Evolutionary conservation across 1,139 yeast species (phyloP).

Genomic region (Debaryomyces udenii): DNA sequence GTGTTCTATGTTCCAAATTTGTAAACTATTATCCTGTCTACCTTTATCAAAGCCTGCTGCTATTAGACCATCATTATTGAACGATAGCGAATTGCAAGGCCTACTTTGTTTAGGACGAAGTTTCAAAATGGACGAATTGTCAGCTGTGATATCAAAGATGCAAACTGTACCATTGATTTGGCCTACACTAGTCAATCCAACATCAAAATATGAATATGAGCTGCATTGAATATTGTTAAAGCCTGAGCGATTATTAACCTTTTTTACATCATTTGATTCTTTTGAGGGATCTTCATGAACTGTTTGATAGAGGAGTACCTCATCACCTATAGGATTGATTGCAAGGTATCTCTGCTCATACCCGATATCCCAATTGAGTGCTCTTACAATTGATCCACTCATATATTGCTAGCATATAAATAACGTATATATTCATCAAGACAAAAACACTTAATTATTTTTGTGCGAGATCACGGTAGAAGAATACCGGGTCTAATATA

Average conservation of each 20-base stretch:
- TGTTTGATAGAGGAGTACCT: slow-evolving; percentile 62
- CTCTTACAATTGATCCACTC: slow-evolving; percentile 60
- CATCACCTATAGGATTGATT: slow-evolving; percentile 70
- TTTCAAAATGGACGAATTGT: slow-evolving; percentile 42
- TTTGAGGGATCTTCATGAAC: slow-evolving; percentile 40
- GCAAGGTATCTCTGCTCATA: slow-evolving; percentile 62
- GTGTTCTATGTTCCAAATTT: slow-evolving; percentile 79
- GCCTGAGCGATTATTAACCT: slow-evolving; percentile 58
- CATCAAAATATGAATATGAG: slow-evolving; percentile 58
- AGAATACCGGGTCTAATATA: not conserved
- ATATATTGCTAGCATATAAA: slow-evolving; percentile 21
- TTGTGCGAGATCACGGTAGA: too few species aligned
- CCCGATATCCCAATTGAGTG: slow-evolving; percentile 61
- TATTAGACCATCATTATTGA: slow-evolving; percentile 63
- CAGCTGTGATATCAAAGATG: slow-evolving; percentile 58
- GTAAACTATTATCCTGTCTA: slow-evolving; percentile 75
- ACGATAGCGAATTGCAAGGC: slow-evolving; percentile 75
- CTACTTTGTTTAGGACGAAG: slow-evolving; percentile 70
- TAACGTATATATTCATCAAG: too few species aligned
- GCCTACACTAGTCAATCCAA: slow-evolving; percentile 73
- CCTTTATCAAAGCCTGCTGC: slow-evolving; percentile 85
- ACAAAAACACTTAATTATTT: too few species aligned
- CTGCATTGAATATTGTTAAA: slow-evolving; percentile 74
- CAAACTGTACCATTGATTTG: slow-evolving; percentile 70
- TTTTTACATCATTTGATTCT: slow-evolving; percentile 45